Conservation (phyloP, 2,329 filamentous ascomycete species). For the Arthrobotrys entomopaga region DNA sequence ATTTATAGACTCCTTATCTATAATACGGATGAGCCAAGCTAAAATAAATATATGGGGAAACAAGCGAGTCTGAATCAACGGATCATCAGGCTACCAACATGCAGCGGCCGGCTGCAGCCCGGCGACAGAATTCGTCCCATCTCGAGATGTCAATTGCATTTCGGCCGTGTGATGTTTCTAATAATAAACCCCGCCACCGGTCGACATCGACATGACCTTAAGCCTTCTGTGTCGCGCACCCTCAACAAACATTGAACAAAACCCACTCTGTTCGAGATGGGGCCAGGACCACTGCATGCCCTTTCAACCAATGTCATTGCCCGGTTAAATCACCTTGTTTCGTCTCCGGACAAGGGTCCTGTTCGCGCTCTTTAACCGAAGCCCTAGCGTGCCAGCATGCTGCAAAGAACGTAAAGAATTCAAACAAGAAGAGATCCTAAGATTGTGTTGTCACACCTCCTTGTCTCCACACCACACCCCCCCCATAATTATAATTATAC, state of each 20-base stretch:
- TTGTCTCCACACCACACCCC: too few species aligned
- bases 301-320: slow-evolving; percentile 32
- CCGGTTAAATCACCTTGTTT: slow-evolving; percentile 54
- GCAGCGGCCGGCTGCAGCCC: slow-evolving; percentile 13
- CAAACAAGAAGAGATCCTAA: slow-evolving; percentile 14
- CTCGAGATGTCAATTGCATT: slow-evolving; percentile 28
- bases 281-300: slow-evolving; percentile 51
- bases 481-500: background rate
- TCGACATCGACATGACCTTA: slow-evolving; percentile 9
- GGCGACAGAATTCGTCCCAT: slow-evolving; percentile 49
- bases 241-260: slow-evolving; percentile 23
- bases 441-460: too few species aligned
- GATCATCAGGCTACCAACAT: slow-evolving; percentile 18
- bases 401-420: slow-evolving; percentile 39
- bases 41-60: background rate
- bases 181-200: slow-evolving; percentile 40
- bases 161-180: slow-evolving; percentile 41
- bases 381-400: slow-evolving; percentile 50
- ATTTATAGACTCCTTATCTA: slow-evolving; percentile 11
- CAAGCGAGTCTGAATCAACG: slow-evolving; percentile 36
- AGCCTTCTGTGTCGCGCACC: background rate
- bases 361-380: slow-evolving; percentile 50
- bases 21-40: slow-evolving; percentile 24
- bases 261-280: slow-evolving; percentile 53
- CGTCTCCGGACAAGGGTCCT: slow-evolving; percentile 43